phyloP scores from a whole-genome alignment of 2,329 filamentous ascomycete genomes.

The Cyphellophora europaea region DNA sequence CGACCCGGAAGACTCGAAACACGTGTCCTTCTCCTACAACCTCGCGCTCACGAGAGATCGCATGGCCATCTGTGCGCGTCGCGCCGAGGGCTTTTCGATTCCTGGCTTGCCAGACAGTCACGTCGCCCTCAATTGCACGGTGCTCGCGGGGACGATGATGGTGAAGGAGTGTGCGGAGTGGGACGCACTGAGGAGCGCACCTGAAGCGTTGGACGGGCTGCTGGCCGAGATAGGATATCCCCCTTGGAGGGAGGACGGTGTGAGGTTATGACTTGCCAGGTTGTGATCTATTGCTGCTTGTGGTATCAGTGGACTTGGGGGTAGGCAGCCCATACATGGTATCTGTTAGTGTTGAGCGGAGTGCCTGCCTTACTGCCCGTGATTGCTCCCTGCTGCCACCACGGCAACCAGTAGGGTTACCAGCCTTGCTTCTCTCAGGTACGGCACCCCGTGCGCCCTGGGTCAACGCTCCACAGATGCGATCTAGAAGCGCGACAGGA shows the following conservation, averaged over 20 bases:
- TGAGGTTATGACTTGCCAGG: background rate
- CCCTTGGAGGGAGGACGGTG: background rate
- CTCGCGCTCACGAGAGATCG: slow-evolving; percentile 44
- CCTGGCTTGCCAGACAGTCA: slow-evolving; percentile 27
- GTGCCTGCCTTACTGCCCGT: no score
- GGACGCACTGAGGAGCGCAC: slow-evolving; percentile 35
- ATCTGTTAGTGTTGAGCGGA: no score
- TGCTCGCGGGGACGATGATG: slow-evolving; percentile 49
- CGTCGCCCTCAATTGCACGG: slow-evolving; percentile 47
- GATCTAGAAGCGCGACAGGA: no score
- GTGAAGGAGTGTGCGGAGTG: slow-evolving; percentile 48
- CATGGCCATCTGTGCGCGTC: slow-evolving; percentile 46
- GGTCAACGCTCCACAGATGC: no score
- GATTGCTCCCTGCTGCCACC: no score
- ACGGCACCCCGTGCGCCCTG: no score
- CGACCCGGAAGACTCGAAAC: slow-evolving; percentile 4
- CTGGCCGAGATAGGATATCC: background rate
- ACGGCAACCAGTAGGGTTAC: no score
- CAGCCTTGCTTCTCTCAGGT: no score
- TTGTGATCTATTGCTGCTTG: no score
- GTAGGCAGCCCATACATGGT: no score
- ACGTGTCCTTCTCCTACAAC: slow-evolving; percentile 45
- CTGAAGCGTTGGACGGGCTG: slow-evolving; percentile 7
- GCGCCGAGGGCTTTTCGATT: slow-evolving; percentile 34
- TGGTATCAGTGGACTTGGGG: no score